Base-by-base conservation (phyloP, 176 grass and related monocot genomes). In the Rhynchospora breviuscula region DNA sequence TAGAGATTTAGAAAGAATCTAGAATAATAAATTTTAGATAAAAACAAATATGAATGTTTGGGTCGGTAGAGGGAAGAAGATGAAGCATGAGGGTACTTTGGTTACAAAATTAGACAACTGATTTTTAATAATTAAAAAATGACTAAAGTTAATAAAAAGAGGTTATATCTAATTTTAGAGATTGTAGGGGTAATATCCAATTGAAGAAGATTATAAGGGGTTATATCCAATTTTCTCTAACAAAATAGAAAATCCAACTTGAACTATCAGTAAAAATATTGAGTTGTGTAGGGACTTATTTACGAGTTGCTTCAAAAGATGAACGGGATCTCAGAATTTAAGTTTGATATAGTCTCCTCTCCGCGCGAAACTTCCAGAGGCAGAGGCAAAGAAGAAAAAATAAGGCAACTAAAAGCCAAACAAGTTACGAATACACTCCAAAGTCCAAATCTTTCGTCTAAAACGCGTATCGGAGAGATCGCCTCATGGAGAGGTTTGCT, bases 401-500 rank as follows among this genome's bases (percentile, higher is more conserved):
- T 40, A 60, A 9, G 17, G 7, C 47, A 53, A 31, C 48, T 26
- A 54, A 77, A 76, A 15, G 26, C 13, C 23, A 0, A 53, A 75
- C 21, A 17, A 31, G 9, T 67, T 5, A 14, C 25, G 63, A 33
- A 29, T 67, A 40, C 35, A 40, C 35, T 40, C 35, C 4, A 1
- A 66, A 11, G 1, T 19, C 25, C 10, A 21, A 76, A 52, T 22
- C 22, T 76, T 46, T 76, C 1, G 44, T 48, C 52, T 21, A 56
- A 78, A 78, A 12, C 43, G 45, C 72, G 13, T 6, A 45, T 54
- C 45, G 23, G 45, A 22, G 8, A 33, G 10, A 63, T 81, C 31
- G 54, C 56, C 7, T 78, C 15, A 67, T 82, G 80, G 80, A 47
- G 80, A 63, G 58, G n/a, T 46, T 81, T 47, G 62, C 59, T 29